Conservation (phyloP, 768 basidiomycete genomes). For the Kwoniella mangroviensis region DNA sequence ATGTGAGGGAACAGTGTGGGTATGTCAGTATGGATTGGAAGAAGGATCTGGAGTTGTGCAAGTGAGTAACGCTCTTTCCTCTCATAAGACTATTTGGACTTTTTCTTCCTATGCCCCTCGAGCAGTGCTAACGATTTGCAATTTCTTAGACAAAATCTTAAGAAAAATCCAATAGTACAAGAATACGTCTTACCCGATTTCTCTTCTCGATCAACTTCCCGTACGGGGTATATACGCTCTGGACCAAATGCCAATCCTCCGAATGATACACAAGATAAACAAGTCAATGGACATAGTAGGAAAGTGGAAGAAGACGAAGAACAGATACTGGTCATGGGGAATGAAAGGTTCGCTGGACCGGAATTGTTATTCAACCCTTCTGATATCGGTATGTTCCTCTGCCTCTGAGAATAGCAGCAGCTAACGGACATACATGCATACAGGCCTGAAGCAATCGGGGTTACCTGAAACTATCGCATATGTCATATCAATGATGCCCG, state of each 20-base stretch:
- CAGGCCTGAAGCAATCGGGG: constrained; percentile 81
- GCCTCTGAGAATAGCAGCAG: background rate
- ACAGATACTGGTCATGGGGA: constrained; percentile 77
- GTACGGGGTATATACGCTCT: constrained; percentile 61
- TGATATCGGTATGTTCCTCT: constrained; percentile 70
- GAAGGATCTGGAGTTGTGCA: constrained; percentile 74
- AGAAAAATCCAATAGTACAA: constrained; percentile 72
- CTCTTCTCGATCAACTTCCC: constrained; percentile 60
- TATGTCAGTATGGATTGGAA: constrained; percentile 75
- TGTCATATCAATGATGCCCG: constrained; percentile 75
- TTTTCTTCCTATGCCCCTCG: background rate
- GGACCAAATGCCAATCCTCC: constrained; percentile 45
- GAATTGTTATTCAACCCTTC: constrained; percentile 88
- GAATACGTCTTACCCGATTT: constrained; percentile 92
- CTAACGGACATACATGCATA: constrained; percentile 2
- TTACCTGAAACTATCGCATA: constrained; percentile 74
- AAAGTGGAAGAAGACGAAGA: constrained; percentile 58
- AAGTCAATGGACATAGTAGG: background rate
- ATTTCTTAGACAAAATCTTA: constrained; percentile 59
- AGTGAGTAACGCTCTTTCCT: constrained; percentile 63
- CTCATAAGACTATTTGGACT: background rate
- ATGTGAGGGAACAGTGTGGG: constrained; percentile 87
- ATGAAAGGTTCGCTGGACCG: constrained; percentile 90
- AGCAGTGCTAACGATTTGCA: background rate
- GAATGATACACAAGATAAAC: constrained; percentile 55